phyloP scores from a whole-genome alignment of 2,329 filamentous ascomycete species.

The Cercospora berteroae region DNA sequence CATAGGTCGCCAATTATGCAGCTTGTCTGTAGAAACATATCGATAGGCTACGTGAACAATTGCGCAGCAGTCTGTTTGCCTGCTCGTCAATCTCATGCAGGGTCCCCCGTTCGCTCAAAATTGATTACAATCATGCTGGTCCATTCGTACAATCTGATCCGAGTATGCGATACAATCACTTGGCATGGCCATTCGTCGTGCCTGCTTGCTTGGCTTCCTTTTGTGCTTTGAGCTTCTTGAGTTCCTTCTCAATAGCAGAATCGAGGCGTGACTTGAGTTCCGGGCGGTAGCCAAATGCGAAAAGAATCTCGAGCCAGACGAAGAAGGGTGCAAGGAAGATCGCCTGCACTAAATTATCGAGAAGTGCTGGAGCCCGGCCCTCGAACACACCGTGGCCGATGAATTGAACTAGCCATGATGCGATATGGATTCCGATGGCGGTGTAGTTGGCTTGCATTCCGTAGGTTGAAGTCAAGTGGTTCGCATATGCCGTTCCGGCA shows the following conservation, averaged over 20 bases:
- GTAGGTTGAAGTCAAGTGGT: constrained; percentile 68
- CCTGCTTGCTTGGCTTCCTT: constrained; percentile 47
- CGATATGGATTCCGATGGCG: constrained; percentile 67
- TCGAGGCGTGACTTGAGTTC: constrained; percentile 81
- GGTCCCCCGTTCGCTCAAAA: background rate
- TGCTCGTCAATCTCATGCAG: background rate
- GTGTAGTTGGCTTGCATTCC: constrained; percentile 60
- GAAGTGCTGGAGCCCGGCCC: constrained; percentile 77
- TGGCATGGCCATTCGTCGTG: constrained; percentile 30
- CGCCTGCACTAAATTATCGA: constrained; percentile 90
- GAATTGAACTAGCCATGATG: constrained; percentile 86
- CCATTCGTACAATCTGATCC: background rate
- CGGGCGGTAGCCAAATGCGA: constrained; percentile 83
- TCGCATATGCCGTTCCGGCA: constrained; percentile 69
- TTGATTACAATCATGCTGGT: background rate
- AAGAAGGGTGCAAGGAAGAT: constrained; percentile 92
- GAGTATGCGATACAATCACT: constrained; percentile 13
- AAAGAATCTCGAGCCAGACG: constrained; percentile 93
- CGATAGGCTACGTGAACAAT: background rate
- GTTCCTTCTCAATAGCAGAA: constrained; percentile 69
- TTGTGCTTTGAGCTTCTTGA: constrained; percentile 67
- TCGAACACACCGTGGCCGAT: constrained; percentile 88
- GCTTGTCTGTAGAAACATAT: background rate
- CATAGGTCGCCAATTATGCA: background rate
- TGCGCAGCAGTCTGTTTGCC: background rate